Evolutionary conservation across 2,329 filamentous ascomycete genomes (phyloP), one percentile per base, ranked within the genome.

Genomic region (Fusarium sp.): DNA sequence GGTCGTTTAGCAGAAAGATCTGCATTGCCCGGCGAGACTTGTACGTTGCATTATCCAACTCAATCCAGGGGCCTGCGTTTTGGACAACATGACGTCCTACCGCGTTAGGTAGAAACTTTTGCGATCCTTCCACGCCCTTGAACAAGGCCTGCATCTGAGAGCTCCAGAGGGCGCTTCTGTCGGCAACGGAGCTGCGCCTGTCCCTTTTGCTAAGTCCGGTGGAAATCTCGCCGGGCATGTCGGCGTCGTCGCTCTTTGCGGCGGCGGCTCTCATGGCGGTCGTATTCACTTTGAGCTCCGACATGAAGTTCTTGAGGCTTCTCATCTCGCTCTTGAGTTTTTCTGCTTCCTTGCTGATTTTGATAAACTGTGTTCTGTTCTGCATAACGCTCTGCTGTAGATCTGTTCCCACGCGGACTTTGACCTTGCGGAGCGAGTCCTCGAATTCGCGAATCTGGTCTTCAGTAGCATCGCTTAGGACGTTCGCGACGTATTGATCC

Each of bases 301-400:
- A 91, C 92, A 99, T 98, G 55, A 98, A 87, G 70, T 94, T 94
- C 46, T 93, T 90, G 34, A 99, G 88, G 7, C 93, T 93, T 55
- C 94, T 90, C 96, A 99, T 98, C 80, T 99, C 96, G 59, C 90
- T 90, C 82, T 98, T 98, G 62, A 99, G 89, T 83, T 97, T 98
- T 82, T 99, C 96, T 2, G 97, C 96, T 83, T 99, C 96, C 82
- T 98, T 98, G 79, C 95, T 98, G 80, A 99, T 98, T 81, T 97
- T 97, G 85, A 99, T 98, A 78, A 99, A 99, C 77, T 98, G 96
- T 0, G 94, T 97, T 51, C 96, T 91, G 81, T 99, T 99, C 80
- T 98, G 95, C 81, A 97, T 95, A 53, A 99, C 92, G 81, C 95
- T 98, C 77, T 97, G 94, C 80, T 98, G 95, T 23, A 99, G 86